Evolutionary conservation across 331 rosid genomes (phyloP).

Genomic region (Quercus tomentella): DNA sequence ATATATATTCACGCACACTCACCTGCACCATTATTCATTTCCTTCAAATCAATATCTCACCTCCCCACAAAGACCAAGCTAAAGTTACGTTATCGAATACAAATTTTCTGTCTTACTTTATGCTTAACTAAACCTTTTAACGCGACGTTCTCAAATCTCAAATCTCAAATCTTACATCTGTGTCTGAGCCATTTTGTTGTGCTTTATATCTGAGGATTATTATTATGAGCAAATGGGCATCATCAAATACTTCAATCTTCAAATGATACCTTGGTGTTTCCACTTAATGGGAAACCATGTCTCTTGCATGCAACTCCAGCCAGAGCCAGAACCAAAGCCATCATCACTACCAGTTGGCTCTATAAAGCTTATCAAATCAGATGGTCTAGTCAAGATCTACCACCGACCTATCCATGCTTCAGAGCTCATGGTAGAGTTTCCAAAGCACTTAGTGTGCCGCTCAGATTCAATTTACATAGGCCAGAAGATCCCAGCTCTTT

Average conservation of each 20-base stretch:
- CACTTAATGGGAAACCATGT: conserved; percentile 8
- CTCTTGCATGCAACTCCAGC: neutral
- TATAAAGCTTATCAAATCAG: conserved; percentile 29
- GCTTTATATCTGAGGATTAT: neutral
- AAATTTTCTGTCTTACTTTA: neutral
- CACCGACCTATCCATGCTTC: conserved; percentile 22
- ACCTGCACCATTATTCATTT: neutral
- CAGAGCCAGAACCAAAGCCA: neutral
- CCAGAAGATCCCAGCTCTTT: conserved; percentile 40
- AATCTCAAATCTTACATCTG: neutral
- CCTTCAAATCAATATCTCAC: neutral
- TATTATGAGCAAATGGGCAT: neutral
- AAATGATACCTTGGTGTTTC: conserved; percentile 34
- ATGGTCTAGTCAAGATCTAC: conserved; percentile 31
- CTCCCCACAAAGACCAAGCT: neutral
- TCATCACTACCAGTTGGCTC: neutral
- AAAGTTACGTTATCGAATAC: too few relatives aligned
- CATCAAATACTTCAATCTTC: conserved; percentile 16
- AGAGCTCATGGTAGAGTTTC: conserved; percentile 20
- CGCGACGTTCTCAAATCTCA: too few relatives aligned
- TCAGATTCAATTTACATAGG: conserved; percentile 43
- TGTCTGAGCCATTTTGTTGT: neutral
- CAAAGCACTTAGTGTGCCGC: conserved; percentile 33
- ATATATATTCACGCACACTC: neutral
- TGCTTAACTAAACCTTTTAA: neutral